Percentiles rank a stretch among this genome's conserved stretches.
Evolutionary conservation across 768 basidiomycete species (phyloP).

Genomic region (Tricholoma terreum): DNA sequence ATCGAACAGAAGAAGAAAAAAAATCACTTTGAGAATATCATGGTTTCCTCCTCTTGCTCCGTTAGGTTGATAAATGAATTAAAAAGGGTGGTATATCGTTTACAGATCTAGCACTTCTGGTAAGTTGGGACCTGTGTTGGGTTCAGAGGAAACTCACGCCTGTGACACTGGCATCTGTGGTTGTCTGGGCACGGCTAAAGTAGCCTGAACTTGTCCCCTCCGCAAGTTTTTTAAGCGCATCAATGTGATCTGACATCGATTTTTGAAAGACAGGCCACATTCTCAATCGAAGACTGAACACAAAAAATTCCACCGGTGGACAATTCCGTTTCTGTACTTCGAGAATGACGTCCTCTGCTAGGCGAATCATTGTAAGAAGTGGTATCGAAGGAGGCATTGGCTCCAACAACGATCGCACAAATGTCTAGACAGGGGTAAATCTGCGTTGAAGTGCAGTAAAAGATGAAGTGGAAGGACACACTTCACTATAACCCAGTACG

Average conservation of each 20-base stretch:
- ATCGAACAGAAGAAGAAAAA: neutral
- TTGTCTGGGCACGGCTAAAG: slow-evolving; percentile 55
- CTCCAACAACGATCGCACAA: slow-evolving; percentile 65
- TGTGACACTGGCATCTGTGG: slow-evolving; percentile 68
- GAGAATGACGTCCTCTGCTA: slow-evolving; percentile 76
- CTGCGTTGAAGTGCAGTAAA: neutral
- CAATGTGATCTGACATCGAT: slow-evolving; percentile 79
- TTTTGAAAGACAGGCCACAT: slow-evolving; percentile 97
- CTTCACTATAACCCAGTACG: slow-evolving; percentile 82
- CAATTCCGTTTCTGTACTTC: slow-evolving; percentile 78
- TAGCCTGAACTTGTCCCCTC: slow-evolving; percentile 66
- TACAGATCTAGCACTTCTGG: slow-evolving; percentile 51
- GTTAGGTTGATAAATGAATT: slow-evolving; percentile 79
- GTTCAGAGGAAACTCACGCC: slow-evolving; percentile 39
- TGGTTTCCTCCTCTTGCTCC: slow-evolving; percentile 84
- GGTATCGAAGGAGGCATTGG: slow-evolving; percentile 72
- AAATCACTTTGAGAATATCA: slow-evolving; percentile 91
- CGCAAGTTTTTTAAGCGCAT: slow-evolving; percentile 77
- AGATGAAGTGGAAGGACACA: slow-evolving; percentile 25
- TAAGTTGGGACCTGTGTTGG: slow-evolving; percentile 5
- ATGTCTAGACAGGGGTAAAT: slow-evolving; percentile 44
- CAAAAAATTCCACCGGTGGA: slow-evolving; percentile 75
- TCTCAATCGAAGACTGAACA: slow-evolving; percentile 75
- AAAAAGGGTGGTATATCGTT: slow-evolving; percentile 78
- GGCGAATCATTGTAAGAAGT: slow-evolving; percentile 86